Evolutionary conservation across 768 basidiomycete species (phyloP), one percentile per base, ranked within the genome.

Genomic region (Chalciporus sphaerocephalus): DNA sequence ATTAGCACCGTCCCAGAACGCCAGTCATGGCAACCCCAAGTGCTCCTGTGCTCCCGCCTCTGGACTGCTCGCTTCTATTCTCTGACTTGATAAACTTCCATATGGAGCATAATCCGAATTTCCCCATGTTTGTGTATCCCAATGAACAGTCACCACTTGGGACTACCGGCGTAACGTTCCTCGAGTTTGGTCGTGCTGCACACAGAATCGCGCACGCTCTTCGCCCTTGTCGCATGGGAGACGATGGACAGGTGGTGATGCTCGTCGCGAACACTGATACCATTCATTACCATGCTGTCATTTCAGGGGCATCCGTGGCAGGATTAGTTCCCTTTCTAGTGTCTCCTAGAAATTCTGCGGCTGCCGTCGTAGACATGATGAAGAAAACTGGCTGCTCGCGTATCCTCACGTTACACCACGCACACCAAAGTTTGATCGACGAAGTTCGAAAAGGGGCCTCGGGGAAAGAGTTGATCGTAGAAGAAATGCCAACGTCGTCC

Each of bases 341-440:
- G 18, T 69, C 68, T 0, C 58, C 66, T 3, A 52, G 66, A 51
- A 74, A 73, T 56, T 71, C 72, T 3, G 52, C 69, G 0, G 68
- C 68, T 10, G 75, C 73, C 4, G 12, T 60, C 11, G 25, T 30
- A 5, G 38, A 38, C 35, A 39, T 54, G 49, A 38, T 54, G 25
- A 44, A 42, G 22, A 47, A 40, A 36, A 51, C 42, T 12, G 39
- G 46, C 6, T 40, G 51, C 25, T 43, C 40, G 16, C 48, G 47
- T 18, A 35, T 59, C 16, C 12, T 59, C 12, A 44, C 48, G 4
- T 38, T 53, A 3, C 25, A 36, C 13, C 48, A 49, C 12, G 47
- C 46, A 15, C 53, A 59, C 36, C 25, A 41, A 9, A 15, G 12
- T 6, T 33, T 60, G n/a, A 35, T 57, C 7, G 30, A 47, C 5